These are phyloP conservation scores for Lentinus polychrous DNA, from an alignment of 1,284 basidiomycete species.

Conservation along the genomic window DNA sequence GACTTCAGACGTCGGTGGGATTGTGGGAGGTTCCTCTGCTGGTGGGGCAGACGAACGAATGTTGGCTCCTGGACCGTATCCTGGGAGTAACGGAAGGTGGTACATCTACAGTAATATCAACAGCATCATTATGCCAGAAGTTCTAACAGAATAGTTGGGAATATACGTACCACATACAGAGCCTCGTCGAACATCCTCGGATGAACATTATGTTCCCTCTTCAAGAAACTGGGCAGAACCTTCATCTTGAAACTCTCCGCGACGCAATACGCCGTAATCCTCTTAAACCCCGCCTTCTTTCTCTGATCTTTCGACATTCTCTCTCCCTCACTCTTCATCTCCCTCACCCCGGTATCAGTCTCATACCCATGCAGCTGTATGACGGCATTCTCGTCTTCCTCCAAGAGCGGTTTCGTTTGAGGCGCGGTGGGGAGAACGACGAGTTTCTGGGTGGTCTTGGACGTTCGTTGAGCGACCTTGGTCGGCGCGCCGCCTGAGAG, in stretches of 20 bases:
- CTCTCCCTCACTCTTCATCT: conserved; percentile 75
- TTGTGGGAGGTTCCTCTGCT: conserved; percentile 46
- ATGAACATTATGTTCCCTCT: conserved; percentile 88
- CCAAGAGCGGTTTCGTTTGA: conserved; percentile 75
- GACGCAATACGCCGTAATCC: conserved; percentile 84
- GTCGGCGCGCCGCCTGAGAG: conserved; percentile 3
- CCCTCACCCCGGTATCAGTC: conserved; percentile 56
- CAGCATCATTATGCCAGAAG: too few species aligned
- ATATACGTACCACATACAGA: conserved; percentile 72
- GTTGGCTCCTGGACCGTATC: conserved; percentile 82
- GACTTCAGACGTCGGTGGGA: conserved; percentile 72
- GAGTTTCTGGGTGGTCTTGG: conserved; percentile 89
- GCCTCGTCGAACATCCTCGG: conserved; percentile 93
- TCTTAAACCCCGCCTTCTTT: conserved; percentile 66
- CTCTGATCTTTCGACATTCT: conserved; percentile 75
- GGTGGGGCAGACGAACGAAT: conserved; percentile 77
- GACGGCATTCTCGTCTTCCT: conserved; percentile 42
- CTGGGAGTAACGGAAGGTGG: conserved; percentile 85
- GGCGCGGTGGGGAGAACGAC: conserved; percentile 88
- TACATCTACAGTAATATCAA: conserved; percentile 57
- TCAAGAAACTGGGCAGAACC: conserved; percentile 75
- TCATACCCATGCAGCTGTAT: conserved; percentile 50
- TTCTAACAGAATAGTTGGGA: conserved; percentile 6
- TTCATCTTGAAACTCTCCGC: conserved; percentile 82
- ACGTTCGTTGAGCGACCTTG: conserved; percentile 59